Evolutionary conservation across 306 rosid genomes (phyloP).

Genomic region (Quercus mongolica): DNA sequence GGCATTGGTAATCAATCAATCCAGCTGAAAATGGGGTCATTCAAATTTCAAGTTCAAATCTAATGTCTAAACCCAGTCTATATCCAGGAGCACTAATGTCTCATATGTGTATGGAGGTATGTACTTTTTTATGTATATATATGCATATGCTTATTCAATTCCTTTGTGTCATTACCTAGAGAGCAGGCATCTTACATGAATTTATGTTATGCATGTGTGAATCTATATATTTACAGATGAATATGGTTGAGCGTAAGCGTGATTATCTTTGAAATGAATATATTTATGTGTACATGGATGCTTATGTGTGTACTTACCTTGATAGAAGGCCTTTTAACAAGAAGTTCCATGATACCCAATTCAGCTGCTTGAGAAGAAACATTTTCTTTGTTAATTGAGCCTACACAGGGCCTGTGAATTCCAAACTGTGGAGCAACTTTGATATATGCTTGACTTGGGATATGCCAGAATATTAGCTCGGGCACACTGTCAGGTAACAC

Average conservation of each 20-base stretch:
- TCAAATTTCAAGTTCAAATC: neutral
- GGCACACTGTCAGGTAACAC: constrained; percentile 49
- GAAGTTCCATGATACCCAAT: constrained; percentile 65
- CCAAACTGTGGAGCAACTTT: constrained; percentile 51
- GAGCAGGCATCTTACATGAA: neutral
- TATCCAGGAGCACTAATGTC: neutral
- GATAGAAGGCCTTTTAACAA: constrained; percentile 59
- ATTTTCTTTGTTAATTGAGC: constrained; percentile 68
- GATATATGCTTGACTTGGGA: constrained; percentile 68
- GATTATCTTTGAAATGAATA: neutral
- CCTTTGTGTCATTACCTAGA: neutral
- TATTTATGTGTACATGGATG: neutral
- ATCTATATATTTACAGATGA: no score
- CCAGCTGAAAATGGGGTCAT: neutral
- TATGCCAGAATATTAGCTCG: constrained; percentile 90
- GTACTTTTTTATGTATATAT: neutral
- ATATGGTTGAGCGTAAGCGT: no score
- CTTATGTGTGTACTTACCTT: constrained; percentile 45
- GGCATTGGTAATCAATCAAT: neutral
- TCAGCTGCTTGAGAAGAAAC: constrained; percentile 79
- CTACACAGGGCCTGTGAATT: constrained; percentile 69
- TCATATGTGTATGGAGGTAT: no score
- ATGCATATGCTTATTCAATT: neutral
- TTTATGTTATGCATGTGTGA: neutral
- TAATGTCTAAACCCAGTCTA: neutral